Percentiles rank a stretch among this genome's conserved stretches.
These are phyloP conservation scores for Psilocybe subaeruginosa DNA, from an alignment of 768 basidiomycete genomes.

Conservation along the genomic window DNA sequence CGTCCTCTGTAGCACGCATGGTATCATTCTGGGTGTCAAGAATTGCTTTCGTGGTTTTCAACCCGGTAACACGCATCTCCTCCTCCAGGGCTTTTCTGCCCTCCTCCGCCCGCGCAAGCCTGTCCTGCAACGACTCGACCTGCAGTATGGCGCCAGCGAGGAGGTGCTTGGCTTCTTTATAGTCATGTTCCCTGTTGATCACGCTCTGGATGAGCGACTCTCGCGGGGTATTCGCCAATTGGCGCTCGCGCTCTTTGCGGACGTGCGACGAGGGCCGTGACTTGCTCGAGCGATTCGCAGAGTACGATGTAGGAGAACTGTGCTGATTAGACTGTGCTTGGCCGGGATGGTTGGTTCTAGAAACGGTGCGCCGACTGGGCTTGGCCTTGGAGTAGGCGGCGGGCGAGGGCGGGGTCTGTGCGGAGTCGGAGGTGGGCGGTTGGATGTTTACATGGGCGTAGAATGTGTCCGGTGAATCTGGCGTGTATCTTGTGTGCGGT, in stretches of 20 bases:
- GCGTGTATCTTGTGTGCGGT: slow-evolving; percentile 13
- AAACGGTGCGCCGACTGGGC: not conserved
- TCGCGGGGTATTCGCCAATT: slow-evolving; percentile 25
- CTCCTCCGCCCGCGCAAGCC: slow-evolving; percentile 19
- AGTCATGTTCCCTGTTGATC: slow-evolving; percentile 29
- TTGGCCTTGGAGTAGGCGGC: slow-evolving; percentile 1
- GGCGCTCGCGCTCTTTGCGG: slow-evolving; percentile 27
- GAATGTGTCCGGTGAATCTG: slow-evolving; percentile 21
- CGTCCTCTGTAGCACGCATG: slow-evolving; percentile 28
- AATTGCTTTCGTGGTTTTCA: slow-evolving; percentile 28
- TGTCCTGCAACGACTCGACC: slow-evolving; percentile 23
- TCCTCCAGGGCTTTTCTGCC: slow-evolving; percentile 21
- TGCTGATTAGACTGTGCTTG: slow-evolving; percentile 6
- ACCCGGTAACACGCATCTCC: slow-evolving; percentile 24
- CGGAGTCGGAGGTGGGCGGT: slow-evolving; percentile 21
- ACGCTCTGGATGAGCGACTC: slow-evolving; percentile 30
- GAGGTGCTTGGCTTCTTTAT: slow-evolving; percentile 29
- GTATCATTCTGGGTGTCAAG: slow-evolving; percentile 31
- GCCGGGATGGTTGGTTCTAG: not conserved
- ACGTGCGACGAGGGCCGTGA: slow-evolving; percentile 14
- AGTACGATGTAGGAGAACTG: slow-evolving; percentile 5
- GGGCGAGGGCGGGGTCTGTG: slow-evolving; percentile 15
- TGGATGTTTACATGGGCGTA: slow-evolving; percentile 17
- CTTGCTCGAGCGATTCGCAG: slow-evolving; percentile 4
- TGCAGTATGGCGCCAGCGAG: slow-evolving; percentile 29